phyloP scores from a whole-genome alignment of 805 yeast species.

The Kregervanrija delftensis region DNA sequence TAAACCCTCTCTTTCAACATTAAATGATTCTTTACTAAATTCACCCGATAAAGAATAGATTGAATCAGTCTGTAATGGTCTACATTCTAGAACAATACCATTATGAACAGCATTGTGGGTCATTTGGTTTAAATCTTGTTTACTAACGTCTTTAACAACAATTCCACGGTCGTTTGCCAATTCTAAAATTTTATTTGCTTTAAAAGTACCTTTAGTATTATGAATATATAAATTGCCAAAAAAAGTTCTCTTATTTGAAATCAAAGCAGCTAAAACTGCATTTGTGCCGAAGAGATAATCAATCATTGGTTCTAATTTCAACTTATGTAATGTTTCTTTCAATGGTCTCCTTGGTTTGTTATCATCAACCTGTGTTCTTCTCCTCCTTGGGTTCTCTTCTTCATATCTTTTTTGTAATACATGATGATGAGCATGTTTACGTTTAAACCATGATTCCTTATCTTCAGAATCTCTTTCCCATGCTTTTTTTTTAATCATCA shows the following conservation, averaged over 20 bases:
- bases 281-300: conserved; percentile 77
- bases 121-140: conserved; percentile 51
- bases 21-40: conserved; percentile 1
- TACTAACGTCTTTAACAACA: conserved; percentile 25
- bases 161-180: conserved; percentile 41
- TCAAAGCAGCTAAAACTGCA: conserved; percentile 65
- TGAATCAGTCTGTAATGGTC: conserved; percentile 36
- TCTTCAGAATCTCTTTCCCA: conserved; percentile 60
- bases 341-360: conserved; percentile 7
- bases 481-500: conserved; percentile 38
- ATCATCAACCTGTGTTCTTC: conserved; percentile 3
- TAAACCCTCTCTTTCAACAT: conserved; percentile 1
- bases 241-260: conserved; percentile 44
- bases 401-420: conserved; percentile 35
- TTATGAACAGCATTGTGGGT: conserved; percentile 73
- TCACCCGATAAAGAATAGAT: conserved; percentile 7
- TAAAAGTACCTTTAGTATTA: conserved; percentile 23
- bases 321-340: conserved; percentile 11
- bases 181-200: conserved; percentile 34
- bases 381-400: conserved; percentile 12
- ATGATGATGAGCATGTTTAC: conserved; percentile 62
- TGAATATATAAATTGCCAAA: conserved; percentile 47
- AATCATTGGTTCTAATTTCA: conserved; percentile 36
- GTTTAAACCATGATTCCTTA: conserved; percentile 55
- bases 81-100: conserved; percentile 67